Conservation (phyloP, 805 yeast species). For the Helenozyma baotianmanensis region DNA sequence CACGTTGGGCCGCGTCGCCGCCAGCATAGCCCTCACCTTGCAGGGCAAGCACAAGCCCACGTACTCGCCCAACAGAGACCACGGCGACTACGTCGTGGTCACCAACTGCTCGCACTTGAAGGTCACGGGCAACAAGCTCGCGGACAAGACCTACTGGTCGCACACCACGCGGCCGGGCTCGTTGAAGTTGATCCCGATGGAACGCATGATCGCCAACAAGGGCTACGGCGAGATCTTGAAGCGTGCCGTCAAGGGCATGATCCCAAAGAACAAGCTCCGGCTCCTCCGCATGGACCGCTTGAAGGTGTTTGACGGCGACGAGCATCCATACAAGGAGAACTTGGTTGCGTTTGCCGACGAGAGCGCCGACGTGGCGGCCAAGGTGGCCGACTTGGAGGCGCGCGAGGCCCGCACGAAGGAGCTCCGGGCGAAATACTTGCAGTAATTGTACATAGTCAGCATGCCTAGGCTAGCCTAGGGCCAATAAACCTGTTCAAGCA, state of each 20-base stretch:
- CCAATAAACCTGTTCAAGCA: too few relatives aligned
- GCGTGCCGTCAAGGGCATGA: slow-evolving; percentile 93
- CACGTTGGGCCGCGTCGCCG: slow-evolving; percentile 88
- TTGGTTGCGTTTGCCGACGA: slow-evolving; percentile 84
- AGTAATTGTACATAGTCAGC: slow-evolving; percentile 11
- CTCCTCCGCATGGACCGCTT: slow-evolving; percentile 75
- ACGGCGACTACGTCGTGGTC: slow-evolving; percentile 96
- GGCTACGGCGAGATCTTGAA: slow-evolving; percentile 85
- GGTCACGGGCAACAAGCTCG: slow-evolving; percentile 80
- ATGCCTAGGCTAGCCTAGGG: too few relatives aligned
- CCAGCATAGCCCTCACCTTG: slow-evolving; percentile 78
- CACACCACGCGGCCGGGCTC: slow-evolving; percentile 91
- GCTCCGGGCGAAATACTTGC: slow-evolving; percentile 33
- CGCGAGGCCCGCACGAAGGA: slow-evolving; percentile 28
- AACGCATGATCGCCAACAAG: slow-evolving; percentile 63
- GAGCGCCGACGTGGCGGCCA: slow-evolving; percentile 46
- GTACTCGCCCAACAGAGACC: slow-evolving; percentile 65
- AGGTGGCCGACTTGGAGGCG: slow-evolving; percentile 35
- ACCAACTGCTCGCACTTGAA: slow-evolving; percentile 82
- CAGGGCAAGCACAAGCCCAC: slow-evolving; percentile 98
- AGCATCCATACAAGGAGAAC: slow-evolving; percentile 81
- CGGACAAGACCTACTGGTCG: slow-evolving; percentile 79
- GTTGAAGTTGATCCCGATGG: slow-evolving; percentile 78
- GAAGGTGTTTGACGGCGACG: slow-evolving; percentile 82
- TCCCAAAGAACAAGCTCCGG: slow-evolving; percentile 86